phyloP scores from a whole-genome alignment of 2,329 filamentous ascomycete species.

The Neurospora crassa region DNA sequence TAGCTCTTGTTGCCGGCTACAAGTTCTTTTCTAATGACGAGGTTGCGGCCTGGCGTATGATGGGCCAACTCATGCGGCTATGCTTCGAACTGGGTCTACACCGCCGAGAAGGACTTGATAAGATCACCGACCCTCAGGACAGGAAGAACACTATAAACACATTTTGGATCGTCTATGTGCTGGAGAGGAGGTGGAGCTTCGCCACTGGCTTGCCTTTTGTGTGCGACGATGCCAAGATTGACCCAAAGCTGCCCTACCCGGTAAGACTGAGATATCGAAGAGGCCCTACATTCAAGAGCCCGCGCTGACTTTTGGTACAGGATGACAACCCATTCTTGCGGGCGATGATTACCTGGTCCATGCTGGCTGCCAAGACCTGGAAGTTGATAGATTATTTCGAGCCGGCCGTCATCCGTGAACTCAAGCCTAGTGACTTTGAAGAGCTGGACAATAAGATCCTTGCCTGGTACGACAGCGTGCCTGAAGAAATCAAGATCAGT shows the following conservation, averaged over 20 bases:
- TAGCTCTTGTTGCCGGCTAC: slow-evolving; percentile 51
- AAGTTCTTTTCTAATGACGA: slow-evolving; percentile 83
- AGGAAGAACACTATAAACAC: slow-evolving; percentile 58
- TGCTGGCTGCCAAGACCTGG: slow-evolving; percentile 81
- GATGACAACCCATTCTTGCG: slow-evolving; percentile 60
- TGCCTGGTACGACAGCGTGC: slow-evolving; percentile 77
- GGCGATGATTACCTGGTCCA: slow-evolving; percentile 77
- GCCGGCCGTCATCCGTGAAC: slow-evolving; percentile 47
- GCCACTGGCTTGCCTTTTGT: slow-evolving; percentile 83
- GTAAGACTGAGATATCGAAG: slow-evolving; percentile 38
- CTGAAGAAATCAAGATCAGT: slow-evolving; percentile 45
- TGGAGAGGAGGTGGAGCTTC: slow-evolving; percentile 82
- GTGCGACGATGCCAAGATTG: slow-evolving; percentile 77
- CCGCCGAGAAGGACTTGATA: slow-evolving; percentile 61
- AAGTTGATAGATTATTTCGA: slow-evolving; percentile 64
- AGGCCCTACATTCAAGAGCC: background rate
- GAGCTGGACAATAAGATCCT: slow-evolving; percentile 75
- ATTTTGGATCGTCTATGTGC: slow-evolving; percentile 80
- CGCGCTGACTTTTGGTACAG: slow-evolving; percentile 17
- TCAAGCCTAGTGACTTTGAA: slow-evolving; percentile 66
- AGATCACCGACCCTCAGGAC: slow-evolving; percentile 59
- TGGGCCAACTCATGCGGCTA: slow-evolving; percentile 71
- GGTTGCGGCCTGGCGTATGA: slow-evolving; percentile 74
- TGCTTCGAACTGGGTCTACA: slow-evolving; percentile 80
- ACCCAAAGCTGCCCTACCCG: slow-evolving; percentile 67